Conservation (phyloP, 2,329 filamentous ascomycete genomes). For the Neurospora crassa region DNA sequence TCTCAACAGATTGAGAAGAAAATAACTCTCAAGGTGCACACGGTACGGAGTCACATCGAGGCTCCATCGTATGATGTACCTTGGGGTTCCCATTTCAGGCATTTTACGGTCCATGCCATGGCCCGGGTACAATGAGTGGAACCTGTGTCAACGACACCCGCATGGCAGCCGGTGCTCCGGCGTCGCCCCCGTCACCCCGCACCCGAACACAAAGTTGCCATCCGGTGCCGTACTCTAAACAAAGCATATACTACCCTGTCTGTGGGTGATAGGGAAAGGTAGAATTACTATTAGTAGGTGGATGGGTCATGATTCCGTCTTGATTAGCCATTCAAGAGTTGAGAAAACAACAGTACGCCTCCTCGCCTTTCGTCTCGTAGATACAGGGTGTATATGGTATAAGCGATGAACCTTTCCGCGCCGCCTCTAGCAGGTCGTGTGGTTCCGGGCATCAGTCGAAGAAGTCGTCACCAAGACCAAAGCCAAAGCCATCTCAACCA, state of each 20-base stretch:
- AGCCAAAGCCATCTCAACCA: constrained; percentile 8
- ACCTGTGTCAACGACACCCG: background rate
- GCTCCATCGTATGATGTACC: background rate
- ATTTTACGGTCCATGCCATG: background rate
- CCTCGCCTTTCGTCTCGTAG: constrained; percentile 18
- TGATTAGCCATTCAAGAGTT: constrained; percentile 15
- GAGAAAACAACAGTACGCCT: constrained; percentile 9
- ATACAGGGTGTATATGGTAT: constrained; percentile 15
- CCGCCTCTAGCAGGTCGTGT: constrained; percentile 9
- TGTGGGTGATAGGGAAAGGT: background rate
- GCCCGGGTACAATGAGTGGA: background rate
- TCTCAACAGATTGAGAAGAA: background rate
- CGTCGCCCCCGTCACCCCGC: background rate
- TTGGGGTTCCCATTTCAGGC: background rate
- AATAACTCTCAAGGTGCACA: background rate
- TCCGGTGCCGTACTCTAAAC: background rate
- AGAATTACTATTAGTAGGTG: constrained; percentile 6
- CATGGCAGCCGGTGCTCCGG: background rate
- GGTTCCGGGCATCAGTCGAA: constrained; percentile 11
- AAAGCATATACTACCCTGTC: background rate
- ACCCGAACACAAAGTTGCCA: background rate
- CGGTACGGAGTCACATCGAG: background rate
- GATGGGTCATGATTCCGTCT: constrained; percentile 11
- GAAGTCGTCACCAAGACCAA: constrained; percentile 6
- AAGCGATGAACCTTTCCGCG: constrained; percentile 7